Base-by-base conservation (phyloP, 2,329 filamentous ascomycete genomes). In the Ophiocordyceps unilateralis region DNA sequence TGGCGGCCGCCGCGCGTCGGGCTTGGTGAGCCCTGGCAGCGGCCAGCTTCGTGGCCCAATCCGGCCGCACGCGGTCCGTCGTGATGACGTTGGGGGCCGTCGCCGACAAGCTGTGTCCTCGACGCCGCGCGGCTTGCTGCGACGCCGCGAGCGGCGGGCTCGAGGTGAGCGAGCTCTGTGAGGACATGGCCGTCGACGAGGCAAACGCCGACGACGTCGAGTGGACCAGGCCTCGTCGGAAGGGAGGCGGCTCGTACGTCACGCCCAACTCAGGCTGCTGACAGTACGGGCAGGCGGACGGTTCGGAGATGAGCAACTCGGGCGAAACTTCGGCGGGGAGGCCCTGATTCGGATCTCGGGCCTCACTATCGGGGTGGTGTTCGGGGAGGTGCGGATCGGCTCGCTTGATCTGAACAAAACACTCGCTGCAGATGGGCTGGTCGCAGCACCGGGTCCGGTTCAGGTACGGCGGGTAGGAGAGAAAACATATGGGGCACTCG, bases 381-480 rank as follows among this genome's bases (percentile, higher is more conserved):
- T 94, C 85, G 1, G 86, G 85, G 34, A 87, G 77, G 58, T 95
- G 85, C 10, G 87, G 88, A 49, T 98, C 89, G 4, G 87, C 80
- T 37, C 91, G 77, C 59, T 95, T 96, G 58, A 98, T 98, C 60
- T 98, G 91, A 4, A 98, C 91, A 55, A 98, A 98, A 60, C 91
- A 98, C 64, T 98, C 91, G 37, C 88, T 96, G 63, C 91, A 98
- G 48, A 98, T 96, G 6, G 83, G 72, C 58, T 98, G 91, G 53
- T 94, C 87, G 60, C 91, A 98, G 58, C 91, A 98, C 50, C 91
- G 73, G 1, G 91, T 98, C 50, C 80, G 82, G 63, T 98, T 98
- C 24, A 98, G 70, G 56, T 93, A 93, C 4, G 87, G 87, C 1
- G 91, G 91, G 51, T 96, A 98, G 52, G 87, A 93, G 43, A 96